These are phyloP conservation scores for Emmonsiellopsis sp. DNA, from an alignment of 2,329 filamentous ascomycete genomes.

Conservation along the genomic window DNA sequence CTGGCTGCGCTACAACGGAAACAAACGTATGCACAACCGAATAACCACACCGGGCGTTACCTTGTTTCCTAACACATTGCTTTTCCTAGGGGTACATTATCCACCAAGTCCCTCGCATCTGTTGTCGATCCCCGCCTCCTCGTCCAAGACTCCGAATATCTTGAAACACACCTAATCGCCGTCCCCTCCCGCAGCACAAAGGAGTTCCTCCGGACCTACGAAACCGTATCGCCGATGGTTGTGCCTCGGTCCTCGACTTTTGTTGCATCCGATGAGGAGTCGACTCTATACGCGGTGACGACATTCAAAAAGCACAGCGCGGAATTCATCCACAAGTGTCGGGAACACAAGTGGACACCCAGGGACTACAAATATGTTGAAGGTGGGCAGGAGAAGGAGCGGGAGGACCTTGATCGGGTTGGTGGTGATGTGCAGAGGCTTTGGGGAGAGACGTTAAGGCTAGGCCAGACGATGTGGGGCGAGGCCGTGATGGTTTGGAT, in stretches of 20 bases:
- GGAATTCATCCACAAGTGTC: constrained; percentile 85
- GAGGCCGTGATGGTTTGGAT: constrained; percentile 95
- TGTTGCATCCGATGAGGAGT: constrained; percentile 80
- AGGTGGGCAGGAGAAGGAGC: constrained; percentile 81
- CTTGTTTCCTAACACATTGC: background rate
- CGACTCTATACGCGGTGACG: constrained; percentile 76
- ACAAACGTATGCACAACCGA: constrained; percentile 57
- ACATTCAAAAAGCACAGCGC: constrained; percentile 83
- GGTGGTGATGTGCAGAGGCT: constrained; percentile 80
- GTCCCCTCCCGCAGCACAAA: constrained; percentile 72
- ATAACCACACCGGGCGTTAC: background rate
- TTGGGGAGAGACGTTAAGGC: constrained; percentile 80
- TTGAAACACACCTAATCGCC: constrained; percentile 89
- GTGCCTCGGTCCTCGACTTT: constrained; percentile 78
- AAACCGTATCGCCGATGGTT: constrained; percentile 81
- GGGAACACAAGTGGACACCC: constrained; percentile 90
- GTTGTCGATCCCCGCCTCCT: constrained; percentile 73
- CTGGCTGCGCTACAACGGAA: constrained; percentile 72
- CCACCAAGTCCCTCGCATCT: constrained; percentile 85
- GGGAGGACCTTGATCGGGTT: constrained; percentile 73
- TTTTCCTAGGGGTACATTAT: constrained; percentile 66
- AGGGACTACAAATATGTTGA: constrained; percentile 90
- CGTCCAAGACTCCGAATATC: constrained; percentile 86
- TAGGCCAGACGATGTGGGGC: constrained; percentile 87
- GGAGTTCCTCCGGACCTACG: constrained; percentile 83